Evolutionary conservation across 1,284 basidiomycete genomes (phyloP).

Genomic region (Cutaneotrichosporon cavernicola): DNA sequence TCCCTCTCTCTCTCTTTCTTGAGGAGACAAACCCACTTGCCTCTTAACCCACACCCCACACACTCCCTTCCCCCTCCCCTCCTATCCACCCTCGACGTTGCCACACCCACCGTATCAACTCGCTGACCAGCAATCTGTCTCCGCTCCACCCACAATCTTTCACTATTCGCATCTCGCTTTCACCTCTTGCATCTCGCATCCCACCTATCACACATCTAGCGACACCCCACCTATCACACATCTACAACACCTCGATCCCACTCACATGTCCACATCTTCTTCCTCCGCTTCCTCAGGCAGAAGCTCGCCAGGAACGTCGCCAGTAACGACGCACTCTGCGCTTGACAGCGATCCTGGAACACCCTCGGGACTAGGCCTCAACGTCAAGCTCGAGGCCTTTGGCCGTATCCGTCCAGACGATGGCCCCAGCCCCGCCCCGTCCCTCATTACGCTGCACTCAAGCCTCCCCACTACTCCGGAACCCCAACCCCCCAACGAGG

Average conservation of each 20-base stretch:
- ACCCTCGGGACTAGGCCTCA: slow-evolving; percentile 2
- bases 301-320: slow-evolving; percentile 4
- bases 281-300: slow-evolving; percentile 3
- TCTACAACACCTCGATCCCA: background rate
- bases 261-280: background rate
- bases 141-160: slow-evolving; percentile 1
- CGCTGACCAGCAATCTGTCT: background rate
- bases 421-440: slow-evolving; percentile 9
- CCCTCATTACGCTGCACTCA: slow-evolving; percentile 11
- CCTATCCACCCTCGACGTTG: background rate
- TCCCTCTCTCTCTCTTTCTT: background rate
- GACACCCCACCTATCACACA: background rate
- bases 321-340: slow-evolving; percentile 1
- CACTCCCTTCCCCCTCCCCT: background rate
- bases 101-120: background rate
- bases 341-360: slow-evolving; percentile 9
- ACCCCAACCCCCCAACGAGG: background rate
- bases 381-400: slow-evolving; percentile 1
- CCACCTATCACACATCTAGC: background rate
- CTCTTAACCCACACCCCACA: background rate
- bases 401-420: background rate
- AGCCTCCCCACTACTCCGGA: background rate
- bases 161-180: background rate
- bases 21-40: background rate
- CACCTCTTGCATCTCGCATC: background rate